Evolutionary conservation across 2,329 filamentous ascomycete genomes (phyloP).

Genomic region (Aspergillus texensis): DNA sequence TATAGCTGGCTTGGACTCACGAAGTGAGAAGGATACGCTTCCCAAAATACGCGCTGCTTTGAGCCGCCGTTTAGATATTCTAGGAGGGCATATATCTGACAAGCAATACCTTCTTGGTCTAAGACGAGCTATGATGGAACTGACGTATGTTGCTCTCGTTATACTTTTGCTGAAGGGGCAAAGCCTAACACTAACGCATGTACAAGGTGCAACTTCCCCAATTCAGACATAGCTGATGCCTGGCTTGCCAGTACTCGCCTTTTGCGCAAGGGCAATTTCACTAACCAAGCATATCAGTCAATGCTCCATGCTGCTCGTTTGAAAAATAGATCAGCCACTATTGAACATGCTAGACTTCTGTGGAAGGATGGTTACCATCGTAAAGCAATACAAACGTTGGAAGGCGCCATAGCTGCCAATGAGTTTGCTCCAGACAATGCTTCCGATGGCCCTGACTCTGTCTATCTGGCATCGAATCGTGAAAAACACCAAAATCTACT

Average conservation of each 20-base stretch:
- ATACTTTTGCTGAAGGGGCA: not conserved
- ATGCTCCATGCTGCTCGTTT: conserved; percentile 85
- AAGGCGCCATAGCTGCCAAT: conserved; percentile 80
- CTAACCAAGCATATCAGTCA: conserved; percentile 88
- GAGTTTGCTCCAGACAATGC: conserved; percentile 63
- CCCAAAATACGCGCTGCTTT: conserved; percentile 56
- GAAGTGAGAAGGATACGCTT: conserved; percentile 27
- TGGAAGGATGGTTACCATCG: conserved; percentile 93
- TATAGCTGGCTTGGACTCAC: conserved; percentile 60
- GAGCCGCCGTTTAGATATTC: conserved; percentile 77
- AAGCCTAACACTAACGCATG: conserved; percentile 29
- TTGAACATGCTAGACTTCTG: conserved; percentile 88
- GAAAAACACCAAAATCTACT: conserved; percentile 56
- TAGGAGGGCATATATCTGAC: conserved; percentile 86
- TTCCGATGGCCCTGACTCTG: conserved; percentile 36
- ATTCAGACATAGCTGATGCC: conserved; percentile 75
- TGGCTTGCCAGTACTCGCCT: conserved; percentile 87
- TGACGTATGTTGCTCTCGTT: conserved; percentile 50
- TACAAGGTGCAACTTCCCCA: conserved; percentile 57
- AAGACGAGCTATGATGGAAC: conserved; percentile 82
- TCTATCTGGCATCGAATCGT: conserved; percentile 42
- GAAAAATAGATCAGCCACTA: conserved; percentile 82
- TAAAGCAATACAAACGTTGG: conserved; percentile 89
- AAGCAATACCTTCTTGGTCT: conserved; percentile 92
- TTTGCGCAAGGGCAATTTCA: conserved; percentile 80